phyloP scores from a whole-genome alignment of 2,329 filamentous ascomycete species.

The Thelonectria blattea region DNA sequence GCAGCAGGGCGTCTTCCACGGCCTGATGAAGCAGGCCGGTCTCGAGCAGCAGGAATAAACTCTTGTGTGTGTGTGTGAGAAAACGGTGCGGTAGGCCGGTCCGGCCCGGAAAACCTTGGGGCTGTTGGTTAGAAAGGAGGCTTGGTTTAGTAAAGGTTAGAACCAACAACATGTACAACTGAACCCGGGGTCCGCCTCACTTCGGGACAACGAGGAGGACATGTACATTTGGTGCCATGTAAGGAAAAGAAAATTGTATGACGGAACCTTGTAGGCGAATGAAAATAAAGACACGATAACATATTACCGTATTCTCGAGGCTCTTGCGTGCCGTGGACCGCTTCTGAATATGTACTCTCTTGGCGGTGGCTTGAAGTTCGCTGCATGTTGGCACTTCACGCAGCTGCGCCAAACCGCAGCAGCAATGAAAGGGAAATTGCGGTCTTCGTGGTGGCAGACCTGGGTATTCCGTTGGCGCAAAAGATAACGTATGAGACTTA shows the following conservation, averaged over 20 bases:
- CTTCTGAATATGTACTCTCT: not conserved
- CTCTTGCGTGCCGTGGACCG: not conserved
- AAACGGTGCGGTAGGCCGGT: not conserved
- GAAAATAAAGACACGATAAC: not conserved
- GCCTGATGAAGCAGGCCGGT: slow-evolving; percentile 89
- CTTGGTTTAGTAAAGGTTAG: slow-evolving; percentile 5
- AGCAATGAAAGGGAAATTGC: no score
- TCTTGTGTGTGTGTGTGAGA: not conserved
- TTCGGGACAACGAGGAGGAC: not conserved
- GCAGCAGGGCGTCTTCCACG: slow-evolving; percentile 80
- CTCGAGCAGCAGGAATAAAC: slow-evolving; percentile 59
- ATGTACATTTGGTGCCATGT: not conserved
- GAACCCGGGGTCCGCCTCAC: not conserved
- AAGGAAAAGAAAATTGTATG: slow-evolving; percentile 17
- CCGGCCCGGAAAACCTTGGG: slow-evolving; percentile 2
- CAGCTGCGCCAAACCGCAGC: not conserved
- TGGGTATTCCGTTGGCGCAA: not conserved
- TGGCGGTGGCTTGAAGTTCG: not conserved
- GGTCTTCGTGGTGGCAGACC: not conserved
- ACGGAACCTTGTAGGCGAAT: not conserved
- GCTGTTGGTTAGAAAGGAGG: not conserved
- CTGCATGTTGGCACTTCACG: not conserved
- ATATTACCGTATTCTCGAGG: not conserved
- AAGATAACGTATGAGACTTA: no score
- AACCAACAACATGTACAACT: not conserved